Evolutionary conservation across 2,329 filamentous ascomycete genomes (phyloP), one percentile per base, ranked within the genome.

Genomic region (Arthrobotrys megalospora): DNA sequence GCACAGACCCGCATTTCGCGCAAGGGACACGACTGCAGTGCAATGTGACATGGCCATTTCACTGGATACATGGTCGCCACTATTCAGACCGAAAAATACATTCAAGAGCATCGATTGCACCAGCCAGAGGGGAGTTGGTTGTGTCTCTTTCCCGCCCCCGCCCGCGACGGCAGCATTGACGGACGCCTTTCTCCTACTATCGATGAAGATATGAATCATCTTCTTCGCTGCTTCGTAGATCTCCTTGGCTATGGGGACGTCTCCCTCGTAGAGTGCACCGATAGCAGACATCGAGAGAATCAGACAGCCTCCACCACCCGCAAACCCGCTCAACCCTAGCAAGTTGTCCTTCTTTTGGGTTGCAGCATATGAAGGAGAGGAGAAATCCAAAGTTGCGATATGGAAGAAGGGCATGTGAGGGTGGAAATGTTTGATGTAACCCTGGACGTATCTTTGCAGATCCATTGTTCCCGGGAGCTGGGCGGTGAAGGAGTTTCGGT

Each of bases 81-180:
- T 97, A 81, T 97, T 96, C 84, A 97, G 93, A 12, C 95, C 95
- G 83, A 97, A 98, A 14, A 97, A 92, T 43, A 98, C 93, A 83
- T 97, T 98, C 63, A 99, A 88, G 7, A 98, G 87, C 95, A 98
- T 98, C 0, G 95, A 93, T 84, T 98, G 96, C 14, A 98, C 94
- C 28, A 99, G 88, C 94, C 95, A 98, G 47, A 97, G 88, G 0
- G 95, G 95, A 1, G 94, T 95, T 10, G 60, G 66, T 16, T 78
- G 75, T 62, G 90, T 88, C 58, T 88, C 88, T 83, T 89, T 89
- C 81, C 89, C 87, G 80, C 79, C 41, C 6, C 88, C 88, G 65
- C 24, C 24, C 24, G 87, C 88, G 24, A 89, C 84, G 4, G 88
- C 87, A 50, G 88, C 88, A 21, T 88, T 88, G 83, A 96, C 91